These are phyloP conservation scores for Neofusicoccum laricinum DNA, from an alignment of 2,329 filamentous ascomycete genomes.

Conservation along the genomic window DNA sequence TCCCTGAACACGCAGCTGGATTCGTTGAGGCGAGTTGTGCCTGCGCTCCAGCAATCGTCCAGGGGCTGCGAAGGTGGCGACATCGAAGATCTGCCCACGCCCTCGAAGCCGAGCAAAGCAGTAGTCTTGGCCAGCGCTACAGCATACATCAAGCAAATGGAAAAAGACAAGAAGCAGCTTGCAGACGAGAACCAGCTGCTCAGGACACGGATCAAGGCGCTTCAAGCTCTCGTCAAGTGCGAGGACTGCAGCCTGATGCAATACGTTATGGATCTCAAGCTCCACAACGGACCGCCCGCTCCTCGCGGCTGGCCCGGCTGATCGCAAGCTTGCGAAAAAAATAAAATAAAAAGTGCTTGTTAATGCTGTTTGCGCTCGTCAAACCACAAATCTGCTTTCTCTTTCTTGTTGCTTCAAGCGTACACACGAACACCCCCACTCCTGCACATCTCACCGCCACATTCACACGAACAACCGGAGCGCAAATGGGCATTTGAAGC, in stretches of 20 bases:
- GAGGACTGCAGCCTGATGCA: constrained; percentile 46
- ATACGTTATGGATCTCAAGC: constrained; percentile 40
- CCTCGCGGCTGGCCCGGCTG: constrained; percentile 2
- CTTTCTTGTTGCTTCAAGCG: background rate
- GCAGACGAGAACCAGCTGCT: constrained; percentile 39
- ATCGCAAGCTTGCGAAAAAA: background rate
- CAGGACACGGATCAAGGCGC: constrained; percentile 38
- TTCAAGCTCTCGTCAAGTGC: constrained; percentile 46
- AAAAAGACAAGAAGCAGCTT: constrained; percentile 40
- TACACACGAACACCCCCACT: background rate
- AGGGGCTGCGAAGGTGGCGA: constrained; percentile 32
- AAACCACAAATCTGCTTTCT: background rate
- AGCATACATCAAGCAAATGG: constrained; percentile 46
- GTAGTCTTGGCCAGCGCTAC: constrained; percentile 46
- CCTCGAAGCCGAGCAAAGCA: constrained; percentile 44
- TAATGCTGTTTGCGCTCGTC: background rate
- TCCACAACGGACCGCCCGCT: constrained; percentile 14
- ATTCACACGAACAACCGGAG: background rate
- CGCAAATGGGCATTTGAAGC: constrained; percentile 1
- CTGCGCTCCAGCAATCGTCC: constrained; percentile 37
- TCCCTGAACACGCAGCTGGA: constrained; percentile 47
- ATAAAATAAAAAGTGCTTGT: background rate
- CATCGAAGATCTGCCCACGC: constrained; percentile 42
- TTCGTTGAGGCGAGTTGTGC: constrained; percentile 38
- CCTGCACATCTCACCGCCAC: constrained; percentile 1